Conservation (phyloP, 805 yeast genomes). For the Kuraishia cidri region DNA sequence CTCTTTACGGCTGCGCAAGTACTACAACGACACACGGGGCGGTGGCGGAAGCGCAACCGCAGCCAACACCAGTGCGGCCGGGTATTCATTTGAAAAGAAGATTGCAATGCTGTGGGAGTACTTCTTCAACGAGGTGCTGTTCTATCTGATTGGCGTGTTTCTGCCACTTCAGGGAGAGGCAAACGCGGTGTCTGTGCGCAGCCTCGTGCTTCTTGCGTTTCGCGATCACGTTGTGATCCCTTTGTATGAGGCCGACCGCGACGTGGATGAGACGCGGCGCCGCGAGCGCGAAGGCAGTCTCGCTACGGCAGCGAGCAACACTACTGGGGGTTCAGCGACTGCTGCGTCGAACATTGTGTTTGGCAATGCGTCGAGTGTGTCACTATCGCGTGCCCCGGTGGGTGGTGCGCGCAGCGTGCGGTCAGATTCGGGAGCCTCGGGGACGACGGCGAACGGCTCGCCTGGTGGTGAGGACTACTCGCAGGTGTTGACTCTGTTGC, state of each 20-base stretch:
- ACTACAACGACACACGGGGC: background rate
- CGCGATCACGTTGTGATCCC: slow-evolving; percentile 47
- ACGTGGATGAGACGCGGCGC: background rate
- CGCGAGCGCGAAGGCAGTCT: slow-evolving; percentile 3
- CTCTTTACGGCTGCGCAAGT: slow-evolving; percentile 21
- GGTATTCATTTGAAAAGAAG: slow-evolving; percentile 19
- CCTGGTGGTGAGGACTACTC: slow-evolving; percentile 3
- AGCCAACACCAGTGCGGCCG: slow-evolving; percentile 4
- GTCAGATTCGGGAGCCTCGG: no score
- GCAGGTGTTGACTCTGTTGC: slow-evolving; percentile 25
- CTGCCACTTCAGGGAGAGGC: slow-evolving; percentile 49
- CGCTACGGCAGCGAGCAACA: background rate
- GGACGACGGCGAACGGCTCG: background rate
- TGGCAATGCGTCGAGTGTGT: slow-evolving; percentile 1
- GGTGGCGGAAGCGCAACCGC: background rate
- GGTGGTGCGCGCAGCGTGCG: no score
- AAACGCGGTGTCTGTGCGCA: slow-evolving; percentile 23
- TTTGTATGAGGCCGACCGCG: slow-evolving; percentile 27
- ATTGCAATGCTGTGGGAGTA: slow-evolving; percentile 44
- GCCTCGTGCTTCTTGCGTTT: slow-evolving; percentile 33
- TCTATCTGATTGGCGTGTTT: slow-evolving; percentile 52
- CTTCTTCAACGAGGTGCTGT: slow-evolving; percentile 45
- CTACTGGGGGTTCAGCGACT: background rate
- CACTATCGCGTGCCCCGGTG: no score
- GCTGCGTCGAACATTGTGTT: slow-evolving; percentile 2